These are phyloP conservation scores for Peribolospora kevripleyi DNA, from an alignment of 768 basidiomycete genomes.

Conservation along the genomic window DNA sequence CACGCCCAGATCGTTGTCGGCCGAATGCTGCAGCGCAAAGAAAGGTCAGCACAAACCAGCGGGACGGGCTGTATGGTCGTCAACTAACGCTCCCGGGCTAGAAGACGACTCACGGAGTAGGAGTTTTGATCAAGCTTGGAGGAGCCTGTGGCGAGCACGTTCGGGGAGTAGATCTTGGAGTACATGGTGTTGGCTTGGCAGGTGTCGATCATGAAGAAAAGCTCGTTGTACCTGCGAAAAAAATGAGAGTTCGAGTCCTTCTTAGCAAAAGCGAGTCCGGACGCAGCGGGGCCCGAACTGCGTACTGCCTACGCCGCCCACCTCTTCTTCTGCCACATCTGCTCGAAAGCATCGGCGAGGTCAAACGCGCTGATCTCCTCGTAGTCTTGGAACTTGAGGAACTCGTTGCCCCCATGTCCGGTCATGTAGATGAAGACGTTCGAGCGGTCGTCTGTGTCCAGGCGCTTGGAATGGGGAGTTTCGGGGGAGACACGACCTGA, in stretches of 20 bases:
- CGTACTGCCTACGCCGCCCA: slow-evolving; percentile 16
- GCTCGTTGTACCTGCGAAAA: slow-evolving; percentile 54
- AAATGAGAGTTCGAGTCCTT: not conserved
- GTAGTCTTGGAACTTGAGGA: slow-evolving; percentile 96
- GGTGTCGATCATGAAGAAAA: slow-evolving; percentile 95
- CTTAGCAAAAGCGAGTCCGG: too few relatives aligned
- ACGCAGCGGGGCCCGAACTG: not conserved
- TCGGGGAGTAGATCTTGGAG: slow-evolving; percentile 73
- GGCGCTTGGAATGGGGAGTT: slow-evolving; percentile 71
- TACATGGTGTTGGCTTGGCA: slow-evolving; percentile 96
- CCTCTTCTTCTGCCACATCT: slow-evolving; percentile 96
- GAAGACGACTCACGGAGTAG: slow-evolving; percentile 43
- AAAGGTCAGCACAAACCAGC: not conserved
- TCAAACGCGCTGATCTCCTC: slow-evolving; percentile 94
- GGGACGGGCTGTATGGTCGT: slow-evolving; percentile 1
- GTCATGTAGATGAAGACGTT: slow-evolving; percentile 98
- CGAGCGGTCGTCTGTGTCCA: slow-evolving; percentile 66
- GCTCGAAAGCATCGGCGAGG: slow-evolving; percentile 91
- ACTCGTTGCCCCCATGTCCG: slow-evolving; percentile 92
- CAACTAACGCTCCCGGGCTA: not conserved
- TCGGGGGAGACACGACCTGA: slow-evolving; percentile 61
- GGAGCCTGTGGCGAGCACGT: slow-evolving; percentile 74
- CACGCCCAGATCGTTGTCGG: slow-evolving; percentile 81
- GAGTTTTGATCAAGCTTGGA: slow-evolving; percentile 66
- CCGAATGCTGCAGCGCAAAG: slow-evolving; percentile 40